Conservation (phyloP, 331 rosid genomes). For the Ulmus americana region DNA sequence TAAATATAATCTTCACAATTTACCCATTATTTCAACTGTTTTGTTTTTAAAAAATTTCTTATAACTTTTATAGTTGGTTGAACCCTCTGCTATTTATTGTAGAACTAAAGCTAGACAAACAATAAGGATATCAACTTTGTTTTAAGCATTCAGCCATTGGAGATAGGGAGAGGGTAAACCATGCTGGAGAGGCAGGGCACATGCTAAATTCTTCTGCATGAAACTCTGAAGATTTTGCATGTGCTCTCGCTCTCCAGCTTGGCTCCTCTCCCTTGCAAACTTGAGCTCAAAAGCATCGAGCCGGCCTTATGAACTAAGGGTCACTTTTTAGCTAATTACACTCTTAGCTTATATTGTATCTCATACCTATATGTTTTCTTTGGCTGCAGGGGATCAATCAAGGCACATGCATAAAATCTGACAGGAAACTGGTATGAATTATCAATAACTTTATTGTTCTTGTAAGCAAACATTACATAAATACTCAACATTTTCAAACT, state of each 20-base stretch:
- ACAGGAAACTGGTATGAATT: neutral
- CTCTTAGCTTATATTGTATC: neutral
- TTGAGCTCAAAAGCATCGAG: neutral
- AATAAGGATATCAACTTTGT: neutral
- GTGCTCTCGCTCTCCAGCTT: slow-evolving; percentile 62
- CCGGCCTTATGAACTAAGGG: neutral
- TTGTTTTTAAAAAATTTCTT: neutral
- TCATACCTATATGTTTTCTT: neutral
- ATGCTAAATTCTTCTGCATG: slow-evolving; percentile 37
- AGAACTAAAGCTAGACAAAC: slow-evolving; percentile 1
- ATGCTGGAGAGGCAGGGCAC: slow-evolving; percentile 92
- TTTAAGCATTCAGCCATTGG: slow-evolving; percentile 12
- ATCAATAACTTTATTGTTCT: neutral
- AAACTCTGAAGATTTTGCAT: slow-evolving; percentile 32
- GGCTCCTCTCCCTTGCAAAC: slow-evolving; percentile 39
- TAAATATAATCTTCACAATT: neutral
- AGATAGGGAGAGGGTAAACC: slow-evolving; percentile 31
- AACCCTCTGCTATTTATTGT: neutral
- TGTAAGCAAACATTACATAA: slow-evolving; percentile 19
- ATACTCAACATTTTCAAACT: slow-evolving; percentile 15
- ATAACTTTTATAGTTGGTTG: neutral
- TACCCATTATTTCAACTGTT: slow-evolving; percentile 14
- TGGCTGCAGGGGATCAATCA: neutral
- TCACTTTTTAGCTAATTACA: neutral
- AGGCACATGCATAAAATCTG: neutral